Evolutionary conservation across 495 filamentous ascomycete genomes (phyloP), one percentile per base, ranked within the genome.

Genomic region (Podospora bellae-mahoneyi): DNA sequence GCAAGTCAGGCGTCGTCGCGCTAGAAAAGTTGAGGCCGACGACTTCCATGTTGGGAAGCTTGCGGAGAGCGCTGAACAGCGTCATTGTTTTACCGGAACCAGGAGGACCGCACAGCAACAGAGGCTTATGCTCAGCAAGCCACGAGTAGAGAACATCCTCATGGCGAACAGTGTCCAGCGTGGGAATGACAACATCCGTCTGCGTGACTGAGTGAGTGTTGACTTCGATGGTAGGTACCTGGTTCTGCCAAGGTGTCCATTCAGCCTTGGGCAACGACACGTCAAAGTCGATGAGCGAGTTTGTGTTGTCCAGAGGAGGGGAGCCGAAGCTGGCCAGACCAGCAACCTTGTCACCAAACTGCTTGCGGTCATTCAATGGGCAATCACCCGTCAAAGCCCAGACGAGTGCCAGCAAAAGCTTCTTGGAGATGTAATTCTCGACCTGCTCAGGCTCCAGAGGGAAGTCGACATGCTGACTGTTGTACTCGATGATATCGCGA

Each of bases 1-100:
- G 86, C 27, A 99, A 87, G 79, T 97, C 96, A 18, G 95, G 96
- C 2, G 96, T 98, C 1, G 95, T 99, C 2, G 95, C 96, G 72
- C 95, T 97, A 18, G 95, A 99, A 79, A 99, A 99, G 77, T 99
- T 99, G 78, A 99, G 91, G 58, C 95, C 95, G 64, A 98, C 96
- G 64, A 96, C 91, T 79, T 99, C 96, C 94, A 99, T 96, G 76
- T 97, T 96, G 20, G 94, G 94, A 54, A 98, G 83, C 78, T 98
- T 98, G 62, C 96, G 87, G 63, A 99, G 86, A 28, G 95, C 96
- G 75, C 93, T 97, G 79, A 99, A 99, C 20, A 99, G 82, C 26
- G 95, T 99, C 95, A 99, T 99, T 2, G 95, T 99, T 83, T 99
- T 99, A 81, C 95, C 95, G 54, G 95, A 98, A 76, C 95, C 95